Evolutionary conservation across 495 filamentous ascomycete species (phyloP), one percentile per base, ranked within the genome.

Genomic region (Aspergillus heteromorphus): DNA sequence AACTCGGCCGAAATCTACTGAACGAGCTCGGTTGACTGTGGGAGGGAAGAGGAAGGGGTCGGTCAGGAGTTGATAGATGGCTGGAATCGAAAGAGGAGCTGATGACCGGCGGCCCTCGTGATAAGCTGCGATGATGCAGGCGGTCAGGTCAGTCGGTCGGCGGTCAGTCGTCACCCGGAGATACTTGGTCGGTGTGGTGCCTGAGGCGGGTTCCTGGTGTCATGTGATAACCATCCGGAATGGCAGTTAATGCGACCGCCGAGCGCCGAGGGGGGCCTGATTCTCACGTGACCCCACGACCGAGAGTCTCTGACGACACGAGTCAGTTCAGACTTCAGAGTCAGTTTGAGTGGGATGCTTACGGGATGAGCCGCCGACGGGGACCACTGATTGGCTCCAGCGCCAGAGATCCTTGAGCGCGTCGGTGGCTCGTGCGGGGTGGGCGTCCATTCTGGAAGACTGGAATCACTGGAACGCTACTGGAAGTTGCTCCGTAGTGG

Each of bases 71-170:
- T 34, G 23, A 21, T 45, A 41, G 23, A 21, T 41, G 19, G 4
- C 34, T n/a, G 11, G 4, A n/a, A 13, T 27, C 13, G 27, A n/a
- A n/a, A n/a, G 13, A 53, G 51, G 17, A 54, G 41, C 42, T 53
- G 55, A 51, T 62, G 56, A 62, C 52, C 55, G 51, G 30, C 38
- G 18, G 53, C 47, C 55, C 61, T 49, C 56, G 57, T 64, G 62
- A 64, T 57, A 64, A 59, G 53, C 49, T 43, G 34, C 49, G 20
- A 63, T 63, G 61, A 63, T 63, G 61, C 61, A 63, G 57, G 54
- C 57, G 57, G 57, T 60, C 60, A 63, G 18, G 18, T 38, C 27
- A 27, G 25, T 14, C 9, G 17, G 18, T 6, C 17, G 21, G 21
- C 10, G 13, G 10, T 11, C 25, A 13, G 6, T 1, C 38, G 54